Evolutionary conservation across 2,329 filamentous ascomycete species (phyloP).

Genomic region (Stagonosporopsis rhizophila): DNA sequence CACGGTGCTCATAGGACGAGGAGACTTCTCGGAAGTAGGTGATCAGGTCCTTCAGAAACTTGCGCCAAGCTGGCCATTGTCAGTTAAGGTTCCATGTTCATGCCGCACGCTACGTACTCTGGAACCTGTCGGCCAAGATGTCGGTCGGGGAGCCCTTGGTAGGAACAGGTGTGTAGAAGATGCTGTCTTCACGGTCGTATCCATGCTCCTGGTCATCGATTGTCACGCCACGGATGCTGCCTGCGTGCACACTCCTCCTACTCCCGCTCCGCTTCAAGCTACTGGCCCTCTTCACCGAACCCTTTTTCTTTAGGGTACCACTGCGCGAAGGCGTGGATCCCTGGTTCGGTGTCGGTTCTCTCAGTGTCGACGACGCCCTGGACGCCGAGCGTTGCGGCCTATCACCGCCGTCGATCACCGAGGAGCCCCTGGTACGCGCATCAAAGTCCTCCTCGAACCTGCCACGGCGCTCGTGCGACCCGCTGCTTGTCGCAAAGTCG

Average conservation of each 20-base stretch:
- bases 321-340: slow-evolving; percentile 62
- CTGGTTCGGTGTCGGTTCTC: slow-evolving; percentile 49
- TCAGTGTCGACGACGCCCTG: slow-evolving; percentile 50
- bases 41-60: slow-evolving; percentile 92
- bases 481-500: slow-evolving; percentile 50
- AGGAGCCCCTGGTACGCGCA: slow-evolving; percentile 70
- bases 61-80: slow-evolving; percentile 80
- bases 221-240: slow-evolving; percentile 82
- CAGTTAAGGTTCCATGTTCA: slow-evolving; percentile 14
- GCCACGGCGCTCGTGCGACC: slow-evolving; percentile 47
- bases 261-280: slow-evolving; percentile 83
- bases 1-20: slow-evolving; percentile 82
- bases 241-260: slow-evolving; percentile 80
- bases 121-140: slow-evolving; percentile 83
- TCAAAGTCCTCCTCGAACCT: slow-evolving; percentile 77
- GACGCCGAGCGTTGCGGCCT: slow-evolving; percentile 69
- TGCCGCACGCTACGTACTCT: slow-evolving; percentile 64
- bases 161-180: slow-evolving; percentile 88
- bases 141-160: slow-evolving; percentile 89
- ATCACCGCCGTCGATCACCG: slow-evolving; percentile 63
- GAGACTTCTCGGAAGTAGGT: slow-evolving; percentile 93
- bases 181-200: slow-evolving; percentile 73
- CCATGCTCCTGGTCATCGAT: slow-evolving; percentile 75
- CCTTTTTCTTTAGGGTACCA: slow-evolving; percentile 89
- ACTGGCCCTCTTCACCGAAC: slow-evolving; percentile 73